Base-by-base conservation (phyloP, 192 early-diverging fungal species). In the Mortierella hygrophila region DNA sequence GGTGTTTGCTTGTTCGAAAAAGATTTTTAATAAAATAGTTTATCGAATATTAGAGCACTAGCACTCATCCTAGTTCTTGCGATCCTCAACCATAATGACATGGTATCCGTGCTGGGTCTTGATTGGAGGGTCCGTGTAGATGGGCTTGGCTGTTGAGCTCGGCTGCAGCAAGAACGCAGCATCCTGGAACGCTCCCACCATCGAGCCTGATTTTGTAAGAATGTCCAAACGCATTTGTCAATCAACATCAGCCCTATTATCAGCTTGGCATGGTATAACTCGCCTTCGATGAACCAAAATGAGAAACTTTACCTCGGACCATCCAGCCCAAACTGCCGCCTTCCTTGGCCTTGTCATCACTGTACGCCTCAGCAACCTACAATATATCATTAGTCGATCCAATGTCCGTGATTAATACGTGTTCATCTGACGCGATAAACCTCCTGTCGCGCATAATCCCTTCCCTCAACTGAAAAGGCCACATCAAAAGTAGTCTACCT, bases 271-370 rank as follows among this genome's bases (percentile, higher is more conserved):
- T 11, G 18, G 11, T 52, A 75, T 46, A 35, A 8, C 18, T 15
- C 0, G 3, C n/a, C 6, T 29, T 40, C 6, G 21, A 47, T 9
- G 13, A 1, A 26, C 16, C 5, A 21, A 11, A 4, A 57, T 42
- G 5, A 5, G 35, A 8, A 93, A 93, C 93, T 37, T 91, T 90
- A 52, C 94, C 96, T 54, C 96, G 91, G 13, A 76, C 88, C 94
- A 94, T 93, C 93, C 94, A 93, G 23, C 96, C 96, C n/a, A 97
- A 87, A 20, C 89, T 89, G 26, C 96, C 95, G 60, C 96, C 96
- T 26, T 85, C 82, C 72, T 94, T 95, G 41, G 96, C 96, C 85
- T 97, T 97, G 82, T 97, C 96, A 76, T 97, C 96, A 47, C 94
- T 95, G 70, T 90, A 97, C 42, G 88, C 52, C 75, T 93, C 90